These are phyloP conservation scores for Pseudocercospora fuligena DNA, from an alignment of 2,329 filamentous ascomycete genomes.

Conservation along the genomic window DNA sequence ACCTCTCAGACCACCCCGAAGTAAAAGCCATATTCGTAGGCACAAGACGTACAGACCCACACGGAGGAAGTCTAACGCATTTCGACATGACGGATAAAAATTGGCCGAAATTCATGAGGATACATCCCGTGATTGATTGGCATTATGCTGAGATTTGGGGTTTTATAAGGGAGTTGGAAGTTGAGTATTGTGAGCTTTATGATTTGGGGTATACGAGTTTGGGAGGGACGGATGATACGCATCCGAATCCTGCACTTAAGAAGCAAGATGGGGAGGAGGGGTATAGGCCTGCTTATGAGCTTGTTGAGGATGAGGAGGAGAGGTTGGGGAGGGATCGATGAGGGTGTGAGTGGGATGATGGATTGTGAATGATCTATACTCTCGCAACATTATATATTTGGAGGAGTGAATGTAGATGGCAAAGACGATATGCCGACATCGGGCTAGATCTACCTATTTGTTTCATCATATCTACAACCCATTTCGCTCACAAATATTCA, in stretches of 20 bases:
- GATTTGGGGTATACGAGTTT: conserved; percentile 88
- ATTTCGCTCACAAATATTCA: neutral
- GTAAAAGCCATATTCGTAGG: conserved; percentile 85
- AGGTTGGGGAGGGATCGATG: conserved; percentile 68
- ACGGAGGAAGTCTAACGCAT: conserved; percentile 75
- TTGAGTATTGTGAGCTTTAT: conserved; percentile 87
- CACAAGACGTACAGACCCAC: conserved; percentile 88
- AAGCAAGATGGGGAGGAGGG: conserved; percentile 39
- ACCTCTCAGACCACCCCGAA: conserved; percentile 66
- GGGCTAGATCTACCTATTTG: neutral
- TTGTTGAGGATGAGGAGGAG: conserved; percentile 73
- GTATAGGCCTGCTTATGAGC: conserved; percentile 62
- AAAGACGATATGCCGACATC: neutral
- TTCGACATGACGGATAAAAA: conserved; percentile 87
- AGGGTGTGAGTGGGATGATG: neutral
- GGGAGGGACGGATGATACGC: conserved; percentile 87
- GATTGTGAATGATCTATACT: neutral
- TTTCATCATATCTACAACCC: neutral
- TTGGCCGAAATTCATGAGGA: conserved; percentile 90
- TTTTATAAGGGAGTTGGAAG: conserved; percentile 76
- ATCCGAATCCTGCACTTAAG: conserved; percentile 79
- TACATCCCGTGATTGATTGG: conserved; percentile 98
- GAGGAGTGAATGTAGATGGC: neutral
- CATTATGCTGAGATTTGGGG: conserved; percentile 94
- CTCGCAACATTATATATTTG: neutral